Conservation (phyloP, 352 stramenopile genomes). For the Phytophthora europaea region DNA sequence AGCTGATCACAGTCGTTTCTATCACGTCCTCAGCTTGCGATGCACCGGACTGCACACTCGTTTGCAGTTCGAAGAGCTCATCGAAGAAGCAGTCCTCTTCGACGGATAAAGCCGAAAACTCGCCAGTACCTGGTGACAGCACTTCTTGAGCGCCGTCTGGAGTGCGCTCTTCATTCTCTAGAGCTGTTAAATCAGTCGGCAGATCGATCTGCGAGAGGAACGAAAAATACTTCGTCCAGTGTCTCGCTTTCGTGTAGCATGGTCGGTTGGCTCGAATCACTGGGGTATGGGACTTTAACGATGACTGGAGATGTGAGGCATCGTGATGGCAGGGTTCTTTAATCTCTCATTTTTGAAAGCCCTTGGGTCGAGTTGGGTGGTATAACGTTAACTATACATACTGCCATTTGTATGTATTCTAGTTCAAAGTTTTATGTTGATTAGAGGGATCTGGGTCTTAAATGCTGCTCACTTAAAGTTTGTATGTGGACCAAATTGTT, state of each 20-base stretch:
- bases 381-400: too few relatives aligned
- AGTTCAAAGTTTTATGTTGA: too few relatives aligned
- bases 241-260: conserved; percentile 20
- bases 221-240: conserved; percentile 23
- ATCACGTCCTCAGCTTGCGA: not conserved
- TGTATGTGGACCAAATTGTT: too few relatives aligned
- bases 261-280: not conserved
- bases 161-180: not conserved
- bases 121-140: not conserved
- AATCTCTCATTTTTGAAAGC: too few relatives aligned
- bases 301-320: conserved; percentile 13
- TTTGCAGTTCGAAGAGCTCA: not conserved
- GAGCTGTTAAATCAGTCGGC: conserved; percentile 1
- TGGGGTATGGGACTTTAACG: not conserved
- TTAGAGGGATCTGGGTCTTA: too few relatives aligned
- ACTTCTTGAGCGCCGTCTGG: not conserved
- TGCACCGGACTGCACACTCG: not conserved
- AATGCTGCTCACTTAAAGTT: not conserved
- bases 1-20: not conserved
- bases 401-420: too few relatives aligned
- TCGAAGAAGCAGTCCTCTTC: not conserved
- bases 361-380: too few relatives aligned
- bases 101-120: not conserved
- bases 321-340: conserved; percentile 7
- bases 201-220: conserved; percentile 37